phyloP scores from a whole-genome alignment of 148 eudicot species.

The Oxyria digyna region DNA sequence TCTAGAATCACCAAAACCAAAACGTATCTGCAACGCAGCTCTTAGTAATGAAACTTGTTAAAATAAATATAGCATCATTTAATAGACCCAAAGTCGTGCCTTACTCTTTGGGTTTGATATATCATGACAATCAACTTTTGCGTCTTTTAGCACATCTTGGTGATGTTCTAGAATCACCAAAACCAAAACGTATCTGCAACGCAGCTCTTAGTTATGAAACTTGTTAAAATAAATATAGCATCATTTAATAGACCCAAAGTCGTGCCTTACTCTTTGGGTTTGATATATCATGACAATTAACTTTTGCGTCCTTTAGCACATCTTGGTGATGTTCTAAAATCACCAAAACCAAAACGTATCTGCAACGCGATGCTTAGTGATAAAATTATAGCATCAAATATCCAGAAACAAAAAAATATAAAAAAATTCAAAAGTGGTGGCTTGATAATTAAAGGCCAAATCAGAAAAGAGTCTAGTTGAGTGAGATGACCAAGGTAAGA shows the following conservation, averaged over 20 bases:
- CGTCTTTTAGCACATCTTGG: constrained; percentile 19
- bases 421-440: not conserved
- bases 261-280: constrained; percentile 33
- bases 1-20: constrained; percentile 29
- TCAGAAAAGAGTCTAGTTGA: no score
- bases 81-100: constrained; percentile 47
- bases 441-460: no score
- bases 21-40: not conserved
- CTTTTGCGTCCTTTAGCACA: constrained; percentile 34
- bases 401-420: not conserved
- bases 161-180: constrained; percentile 30
- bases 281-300: constrained; percentile 49
- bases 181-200: constrained; percentile 7
- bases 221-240: constrained; percentile 22
- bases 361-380: constrained; percentile 19
- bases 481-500: no score
- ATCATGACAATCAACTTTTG: constrained; percentile 44
- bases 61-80: constrained; percentile 34
- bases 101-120: constrained; percentile 48
- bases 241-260: constrained; percentile 56
- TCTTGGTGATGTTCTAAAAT: constrained; percentile 10
- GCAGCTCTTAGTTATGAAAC: not conserved
- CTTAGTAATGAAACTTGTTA: not conserved
- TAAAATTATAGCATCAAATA: no score
- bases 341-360: constrained; percentile 30